Base-by-base conservation (phyloP, 2,329 filamentous ascomycete genomes). In the Pseudofabraea citricarpa region DNA sequence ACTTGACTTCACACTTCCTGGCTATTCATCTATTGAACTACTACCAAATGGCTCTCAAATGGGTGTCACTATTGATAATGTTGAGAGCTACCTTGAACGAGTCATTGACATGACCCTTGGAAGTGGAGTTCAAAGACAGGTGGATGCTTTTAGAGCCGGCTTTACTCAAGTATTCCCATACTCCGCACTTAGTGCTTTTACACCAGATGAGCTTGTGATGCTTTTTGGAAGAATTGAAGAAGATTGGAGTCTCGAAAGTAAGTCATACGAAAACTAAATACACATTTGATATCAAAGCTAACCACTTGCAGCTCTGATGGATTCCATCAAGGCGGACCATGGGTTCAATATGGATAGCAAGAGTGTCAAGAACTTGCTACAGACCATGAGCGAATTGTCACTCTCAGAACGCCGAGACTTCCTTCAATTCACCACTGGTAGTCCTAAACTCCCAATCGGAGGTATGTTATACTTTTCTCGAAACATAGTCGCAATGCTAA, bases 301-400 rank as follows among this genome's bases (percentile, higher is more conserved):
- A 41, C 21, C 47, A 36, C 33, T 47, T 41, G 3, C 56, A 93
- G 88, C 93, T 47, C 79, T 98, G 31, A 94, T 94, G 79, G 93
- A 98, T 61, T 96, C 91, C 1, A 91, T 98, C 70, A 98, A 98
- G 70, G 93, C 93, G 21, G 93, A 98, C 57, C 93, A 98, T 62
- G 93, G 93, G 7, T 98, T 88, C 72, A 98, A 97, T 57, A 93
- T 98, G 79, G 93, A 98, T 62, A 97, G 91, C 73, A 87, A 85
- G 69, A 96, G 87, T 59, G 90, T 98, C 37, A 89, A 85, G 57
- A 97, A 98, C 57, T 65, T 98, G 52, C 74, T 98, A 15, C 90
- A 96, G 58, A 85, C 85, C 8, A 97, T 98, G 93, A 96, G 90
- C 62, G 86, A 94, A 61, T 75, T 96, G 42, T 77, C 77, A 6